A percentile compares a stretch with the other conserved stretches of the same genome.
Conservation (phyloP, 2,329 filamentous ascomycete genomes). For the Coniella vitis region DNA sequence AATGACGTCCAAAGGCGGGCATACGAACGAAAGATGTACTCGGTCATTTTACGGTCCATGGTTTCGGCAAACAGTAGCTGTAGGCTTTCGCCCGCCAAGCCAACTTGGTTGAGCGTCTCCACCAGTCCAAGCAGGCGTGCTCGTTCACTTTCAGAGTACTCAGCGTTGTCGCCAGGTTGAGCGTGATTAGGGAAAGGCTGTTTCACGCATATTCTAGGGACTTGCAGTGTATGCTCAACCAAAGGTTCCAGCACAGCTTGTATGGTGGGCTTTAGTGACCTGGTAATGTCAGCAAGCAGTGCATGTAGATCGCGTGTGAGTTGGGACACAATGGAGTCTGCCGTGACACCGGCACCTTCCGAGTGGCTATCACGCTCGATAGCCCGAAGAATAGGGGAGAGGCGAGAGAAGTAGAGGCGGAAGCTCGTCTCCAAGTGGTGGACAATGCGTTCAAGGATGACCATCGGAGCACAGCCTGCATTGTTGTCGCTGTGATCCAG, state of each 20-base stretch:
- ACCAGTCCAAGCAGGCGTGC: slow-evolving; percentile 50
- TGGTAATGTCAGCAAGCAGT: slow-evolving; percentile 57
- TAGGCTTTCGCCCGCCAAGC: slow-evolving; percentile 61
- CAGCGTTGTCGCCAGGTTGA: not conserved
- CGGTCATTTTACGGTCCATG: slow-evolving; percentile 58
- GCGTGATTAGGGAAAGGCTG: not conserved
- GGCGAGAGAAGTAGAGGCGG: slow-evolving; percentile 48
- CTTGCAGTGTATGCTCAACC: slow-evolving; percentile 42
- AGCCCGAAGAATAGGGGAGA: slow-evolving; percentile 44
- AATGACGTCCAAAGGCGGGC: slow-evolving; percentile 52
- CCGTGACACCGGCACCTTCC: slow-evolving; percentile 28
- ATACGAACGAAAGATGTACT: slow-evolving; percentile 56
- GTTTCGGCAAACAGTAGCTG: slow-evolving; percentile 66
- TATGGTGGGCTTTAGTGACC: slow-evolving; percentile 47
- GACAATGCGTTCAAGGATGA: slow-evolving; percentile 41
- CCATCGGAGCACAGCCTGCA: slow-evolving; percentile 37
- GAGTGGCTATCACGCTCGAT: slow-evolving; percentile 26
- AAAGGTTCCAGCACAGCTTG: slow-evolving; percentile 46
- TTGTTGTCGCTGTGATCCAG: slow-evolving; percentile 23
- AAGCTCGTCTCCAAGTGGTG: slow-evolving; percentile 54
- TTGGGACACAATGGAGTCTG: slow-evolving; percentile 31
- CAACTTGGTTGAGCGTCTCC: slow-evolving; percentile 55
- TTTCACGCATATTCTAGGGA: slow-evolving; percentile 16
- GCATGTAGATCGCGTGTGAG: slow-evolving; percentile 59
- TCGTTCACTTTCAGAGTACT: slow-evolving; percentile 32